Evolutionary conservation across 2,329 filamentous ascomycete species (phyloP).

Genomic region (Piedraia hortae): DNA sequence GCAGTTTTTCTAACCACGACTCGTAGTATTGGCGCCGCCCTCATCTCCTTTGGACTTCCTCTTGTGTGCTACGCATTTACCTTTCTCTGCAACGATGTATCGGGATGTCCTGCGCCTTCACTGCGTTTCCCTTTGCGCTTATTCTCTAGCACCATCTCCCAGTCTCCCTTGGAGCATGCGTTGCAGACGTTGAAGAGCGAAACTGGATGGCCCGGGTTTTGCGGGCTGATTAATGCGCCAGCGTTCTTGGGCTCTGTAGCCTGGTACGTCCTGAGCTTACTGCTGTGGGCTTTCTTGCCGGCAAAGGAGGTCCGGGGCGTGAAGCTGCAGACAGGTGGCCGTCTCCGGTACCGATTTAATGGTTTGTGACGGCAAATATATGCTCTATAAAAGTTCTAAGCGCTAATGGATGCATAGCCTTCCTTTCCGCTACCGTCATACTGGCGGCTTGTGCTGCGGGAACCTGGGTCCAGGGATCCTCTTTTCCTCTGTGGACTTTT

Average conservation of each 20-base stretch:
- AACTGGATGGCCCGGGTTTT: slow-evolving; percentile 57
- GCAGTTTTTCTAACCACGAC: slow-evolving; percentile 1
- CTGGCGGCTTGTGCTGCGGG: slow-evolving; percentile 45
- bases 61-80: slow-evolving; percentile 50
- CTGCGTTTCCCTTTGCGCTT: slow-evolving; percentile 45
- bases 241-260: slow-evolving; percentile 42
- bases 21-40: slow-evolving; percentile 32
- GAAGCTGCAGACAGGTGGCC: slow-evolving; percentile 39
- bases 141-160: slow-evolving; percentile 9
- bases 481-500: slow-evolving; percentile 76
- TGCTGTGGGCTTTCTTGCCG: slow-evolving; percentile 52
- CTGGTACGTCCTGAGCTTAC: slow-evolving; percentile 51
- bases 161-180: slow-evolving; percentile 16
- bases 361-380: no score
- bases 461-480: slow-evolving; percentile 46
- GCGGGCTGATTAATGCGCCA: slow-evolving; percentile 40
- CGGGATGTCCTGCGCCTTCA: slow-evolving; percentile 69
- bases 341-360: slow-evolving; percentile 53
- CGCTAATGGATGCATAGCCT: slow-evolving; percentile 23
- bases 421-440: slow-evolving; percentile 46
- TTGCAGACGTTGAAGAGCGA: slow-evolving; percentile 49
- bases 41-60: slow-evolving; percentile 57
- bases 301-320: slow-evolving; percentile 44
- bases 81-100: slow-evolving; percentile 77
- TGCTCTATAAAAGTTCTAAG: slow-evolving; percentile 5